A percentile compares a stretch with the other conserved stretches of the same genome.
Evolutionary conservation across 139 green algal genomes (phyloP).

Genomic region (Tetraselmis striata): DNA sequence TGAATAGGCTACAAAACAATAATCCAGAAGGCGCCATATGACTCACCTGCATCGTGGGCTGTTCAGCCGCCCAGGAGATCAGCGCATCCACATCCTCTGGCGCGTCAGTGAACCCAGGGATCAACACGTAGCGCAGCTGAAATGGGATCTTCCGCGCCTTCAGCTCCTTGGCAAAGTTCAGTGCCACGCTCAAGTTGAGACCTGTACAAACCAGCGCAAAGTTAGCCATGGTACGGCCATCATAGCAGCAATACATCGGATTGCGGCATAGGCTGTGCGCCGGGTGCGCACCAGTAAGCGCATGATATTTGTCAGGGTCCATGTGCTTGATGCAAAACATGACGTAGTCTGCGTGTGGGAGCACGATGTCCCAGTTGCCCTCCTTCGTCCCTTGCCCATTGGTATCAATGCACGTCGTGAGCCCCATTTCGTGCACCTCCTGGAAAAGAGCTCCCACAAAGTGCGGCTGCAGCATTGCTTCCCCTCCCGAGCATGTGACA

Average conservation of each 20-base stretch:
- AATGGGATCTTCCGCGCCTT: constrained; percentile 36
- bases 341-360: constrained; percentile 58
- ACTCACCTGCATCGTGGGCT: not conserved
- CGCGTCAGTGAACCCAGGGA: constrained; percentile 24
- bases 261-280: no score
- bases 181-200: constrained; percentile 32
- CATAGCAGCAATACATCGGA: not conserved
- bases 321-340: constrained; percentile 65
- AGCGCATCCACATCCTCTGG: constrained; percentile 24
- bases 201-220: no score
- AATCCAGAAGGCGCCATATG: no score
- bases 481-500: constrained; percentile 52
- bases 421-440: constrained; percentile 47
- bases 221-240: constrained; percentile 21
- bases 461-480: constrained; percentile 57
- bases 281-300: not conserved
- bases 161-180: constrained; percentile 49
- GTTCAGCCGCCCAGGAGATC: not conserved
- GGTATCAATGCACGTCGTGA: constrained; percentile 62
- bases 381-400: constrained; percentile 53
- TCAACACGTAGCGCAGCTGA: constrained; percentile 17
- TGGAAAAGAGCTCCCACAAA: constrained; percentile 26
- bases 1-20: no score
- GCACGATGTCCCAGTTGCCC: constrained; percentile 44
- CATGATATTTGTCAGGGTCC: constrained; percentile 27